Evolutionary conservation across 495 filamentous ascomycete genomes (phyloP).

Genomic region (Neurospora sp.): DNA sequence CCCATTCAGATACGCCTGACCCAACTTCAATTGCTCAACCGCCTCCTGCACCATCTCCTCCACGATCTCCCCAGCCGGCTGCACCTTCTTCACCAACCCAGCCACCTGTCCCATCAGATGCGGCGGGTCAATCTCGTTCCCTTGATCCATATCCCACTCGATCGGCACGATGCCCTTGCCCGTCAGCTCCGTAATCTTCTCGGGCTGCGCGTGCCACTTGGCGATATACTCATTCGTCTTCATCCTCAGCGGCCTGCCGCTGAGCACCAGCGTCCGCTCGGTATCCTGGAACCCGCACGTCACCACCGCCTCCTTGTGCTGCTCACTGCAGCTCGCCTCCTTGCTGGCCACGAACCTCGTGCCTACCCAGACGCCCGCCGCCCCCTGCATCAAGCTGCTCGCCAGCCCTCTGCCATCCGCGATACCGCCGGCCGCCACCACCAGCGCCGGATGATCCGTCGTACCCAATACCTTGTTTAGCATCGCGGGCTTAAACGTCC

Average conservation of each 20-base stretch:
- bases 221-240: constrained; percentile 72
- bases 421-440: constrained; percentile 31
- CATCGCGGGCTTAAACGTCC: constrained; percentile 44
- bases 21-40: constrained; percentile 54
- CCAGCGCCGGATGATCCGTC: constrained; percentile 42
- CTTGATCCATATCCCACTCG: constrained; percentile 66
- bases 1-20: constrained; percentile 36
- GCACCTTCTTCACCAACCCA: constrained; percentile 58
- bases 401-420: constrained; percentile 34
- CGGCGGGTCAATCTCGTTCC: constrained; percentile 66
- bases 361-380: constrained; percentile 71
- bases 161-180: constrained; percentile 67
- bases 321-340: constrained; percentile 66
- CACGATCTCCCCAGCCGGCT: constrained; percentile 74
- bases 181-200: constrained; percentile 62
- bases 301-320: constrained; percentile 78
- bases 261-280: constrained; percentile 64
- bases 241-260: constrained; percentile 69
- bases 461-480: constrained; percentile 16
- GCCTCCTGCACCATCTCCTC: constrained; percentile 80
- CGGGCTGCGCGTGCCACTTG: constrained; percentile 64
- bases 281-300: constrained; percentile 65
- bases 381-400: constrained; percentile 61
- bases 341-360: constrained; percentile 72
- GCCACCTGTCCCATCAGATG: constrained; percentile 94